A percentile compares a stretch with the other conserved stretches of the same genome.
Evolutionary conservation across 2,329 filamentous ascomycete genomes (phyloP).

Genomic region (Aaosphaeria pasadenensis): DNA sequence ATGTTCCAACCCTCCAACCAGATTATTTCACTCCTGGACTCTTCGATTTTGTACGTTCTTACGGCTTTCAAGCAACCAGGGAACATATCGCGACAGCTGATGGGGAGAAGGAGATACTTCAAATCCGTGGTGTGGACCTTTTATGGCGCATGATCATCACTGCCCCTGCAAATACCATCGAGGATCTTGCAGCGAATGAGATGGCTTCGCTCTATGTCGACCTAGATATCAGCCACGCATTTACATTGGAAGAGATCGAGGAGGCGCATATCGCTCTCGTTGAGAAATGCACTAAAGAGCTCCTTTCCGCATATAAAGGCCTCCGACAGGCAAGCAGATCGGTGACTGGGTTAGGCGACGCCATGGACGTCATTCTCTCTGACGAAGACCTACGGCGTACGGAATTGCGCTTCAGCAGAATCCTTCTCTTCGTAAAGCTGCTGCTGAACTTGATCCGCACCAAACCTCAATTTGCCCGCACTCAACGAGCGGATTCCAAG

Average conservation of each 20-base stretch:
- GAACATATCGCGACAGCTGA: constrained; percentile 12
- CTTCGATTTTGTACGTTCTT: constrained; percentile 60
- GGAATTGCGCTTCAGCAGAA: constrained; percentile 28
- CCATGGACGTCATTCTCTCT: constrained; percentile 12
- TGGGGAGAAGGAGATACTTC: constrained; percentile 35
- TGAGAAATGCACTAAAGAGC: constrained; percentile 69
- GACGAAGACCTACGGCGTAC: constrained; percentile 23
- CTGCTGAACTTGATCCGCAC: constrained; percentile 29
- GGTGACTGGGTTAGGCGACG: constrained; percentile 1
- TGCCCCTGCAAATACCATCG: constrained; percentile 63
- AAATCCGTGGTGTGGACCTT: constrained; percentile 60
- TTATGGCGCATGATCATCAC: constrained; percentile 81
- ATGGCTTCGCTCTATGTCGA: constrained; percentile 74
- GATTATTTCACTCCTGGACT: constrained; percentile 59
- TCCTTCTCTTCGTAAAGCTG: constrained; percentile 32
- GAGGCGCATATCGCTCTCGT: constrained; percentile 68
- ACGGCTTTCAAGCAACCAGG: constrained; percentile 20
- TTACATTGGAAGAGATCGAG: constrained; percentile 48
- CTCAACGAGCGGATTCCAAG: constrained; percentile 31
- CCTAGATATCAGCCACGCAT: constrained; percentile 30
- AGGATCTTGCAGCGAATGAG: constrained; percentile 64
- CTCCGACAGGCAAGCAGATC: constrained; percentile 8
- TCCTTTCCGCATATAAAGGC: constrained; percentile 14
- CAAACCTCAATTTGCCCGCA: constrained; percentile 29
- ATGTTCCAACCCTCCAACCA: constrained; percentile 57